A percentile compares a stretch with the other conserved stretches of the same genome.
Conservation (phyloP, 1,139 yeast species). For the Sugiyamaella sp. region DNA sequence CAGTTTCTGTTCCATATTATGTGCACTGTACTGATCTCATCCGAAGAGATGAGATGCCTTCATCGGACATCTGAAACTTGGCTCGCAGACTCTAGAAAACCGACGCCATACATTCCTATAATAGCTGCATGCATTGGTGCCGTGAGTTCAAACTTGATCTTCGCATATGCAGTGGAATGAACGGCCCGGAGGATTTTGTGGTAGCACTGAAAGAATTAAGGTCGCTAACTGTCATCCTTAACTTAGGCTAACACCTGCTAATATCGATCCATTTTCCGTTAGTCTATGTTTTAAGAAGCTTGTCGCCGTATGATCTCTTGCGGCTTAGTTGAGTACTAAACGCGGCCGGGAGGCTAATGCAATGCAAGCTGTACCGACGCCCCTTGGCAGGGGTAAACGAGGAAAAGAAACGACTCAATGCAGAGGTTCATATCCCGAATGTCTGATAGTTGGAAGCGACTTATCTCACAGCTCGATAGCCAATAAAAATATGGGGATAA, state of each 20-base stretch:
- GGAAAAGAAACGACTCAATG: background rate
- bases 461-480: slow-evolving; percentile 15
- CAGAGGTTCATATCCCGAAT: background rate
- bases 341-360: too few relatives aligned
- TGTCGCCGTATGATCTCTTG: too few relatives aligned
- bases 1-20: background rate
- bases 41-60: background rate
- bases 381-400: slow-evolving; percentile 8
- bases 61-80: background rate
- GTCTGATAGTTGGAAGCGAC: slow-evolving; percentile 11
- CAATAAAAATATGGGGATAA: slow-evolving; percentile 7
- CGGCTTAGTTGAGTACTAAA: too few relatives aligned
- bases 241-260: too few relatives aligned
- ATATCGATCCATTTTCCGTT: too few relatives aligned
- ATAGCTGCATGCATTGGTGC: background rate
- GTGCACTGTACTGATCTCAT: background rate
- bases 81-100: background rate
- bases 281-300: too few relatives aligned
- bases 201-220: too few relatives aligned
- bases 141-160: background rate
- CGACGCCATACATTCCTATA: background rate
- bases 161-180: background rate
- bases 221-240: too few relatives aligned
- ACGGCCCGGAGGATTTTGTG: too few relatives aligned
- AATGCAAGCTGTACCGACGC: slow-evolving; percentile 3